Conservation (phyloP, 352 stramenopile genomes). For the Thraustochytrium sp. region DNA sequence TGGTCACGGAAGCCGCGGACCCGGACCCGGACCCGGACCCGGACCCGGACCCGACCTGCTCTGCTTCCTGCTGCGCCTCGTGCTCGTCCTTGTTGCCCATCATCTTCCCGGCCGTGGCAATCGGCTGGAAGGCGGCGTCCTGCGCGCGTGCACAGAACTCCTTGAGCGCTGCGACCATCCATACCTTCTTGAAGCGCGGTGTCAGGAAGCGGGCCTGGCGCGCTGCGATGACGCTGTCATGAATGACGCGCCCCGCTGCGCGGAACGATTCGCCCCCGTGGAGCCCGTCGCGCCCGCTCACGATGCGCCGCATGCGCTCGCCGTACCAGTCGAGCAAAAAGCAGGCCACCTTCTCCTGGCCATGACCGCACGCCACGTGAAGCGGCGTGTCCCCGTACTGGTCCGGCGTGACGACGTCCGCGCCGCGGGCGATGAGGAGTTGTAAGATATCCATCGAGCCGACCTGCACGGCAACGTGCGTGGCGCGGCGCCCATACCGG, state of each 20-base stretch:
- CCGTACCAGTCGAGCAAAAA: constrained; percentile 25
- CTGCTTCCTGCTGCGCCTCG: neutral
- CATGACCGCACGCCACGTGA: neutral
- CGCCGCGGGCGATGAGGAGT: neutral
- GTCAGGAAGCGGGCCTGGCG: neutral
- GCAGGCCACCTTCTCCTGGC: neutral
- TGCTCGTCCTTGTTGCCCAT: neutral
- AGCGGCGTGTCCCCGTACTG: constrained; percentile 27
- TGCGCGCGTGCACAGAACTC: neutral
- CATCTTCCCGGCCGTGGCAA: neutral
- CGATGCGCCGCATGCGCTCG: constrained; percentile 14
- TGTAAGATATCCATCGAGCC: constrained; percentile 6
- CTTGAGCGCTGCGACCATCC: neutral
- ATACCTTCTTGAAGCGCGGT: neutral
- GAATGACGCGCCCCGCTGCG: neutral
- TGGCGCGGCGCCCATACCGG: neutral
- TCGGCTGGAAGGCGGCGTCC: neutral
- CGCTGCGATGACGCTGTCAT: neutral
- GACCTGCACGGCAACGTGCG: neutral
- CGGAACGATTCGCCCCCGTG: neutral
- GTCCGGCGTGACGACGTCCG: neutral
- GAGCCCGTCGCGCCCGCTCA: neutral
- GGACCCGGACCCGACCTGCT: neutral
- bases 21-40: neutral
- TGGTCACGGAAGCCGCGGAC: neutral